Evolutionary conservation across 164 flowering plant species (phyloP), one percentile per base, ranked within the genome.

Genomic region (Liriodendron chinense): DNA sequence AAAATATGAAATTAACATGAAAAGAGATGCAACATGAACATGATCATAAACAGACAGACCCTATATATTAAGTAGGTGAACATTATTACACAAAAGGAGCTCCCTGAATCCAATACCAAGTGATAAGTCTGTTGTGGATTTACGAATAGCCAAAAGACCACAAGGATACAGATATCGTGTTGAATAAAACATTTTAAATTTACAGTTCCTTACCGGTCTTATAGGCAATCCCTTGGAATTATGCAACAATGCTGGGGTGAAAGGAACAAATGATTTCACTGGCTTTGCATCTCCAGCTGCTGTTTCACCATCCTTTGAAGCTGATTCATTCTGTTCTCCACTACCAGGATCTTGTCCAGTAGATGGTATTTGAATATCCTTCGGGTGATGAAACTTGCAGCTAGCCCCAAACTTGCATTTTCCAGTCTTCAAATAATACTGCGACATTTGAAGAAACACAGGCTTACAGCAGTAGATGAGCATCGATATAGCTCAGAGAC

Each of bases 371-470:
- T 79, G 84, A 67, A 91, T 74, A 80, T 90, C 94, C 82, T 87
- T 92, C 72, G 99, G 99, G 82, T 96, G 99, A 84, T 96, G 87
- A 79, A 91, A 96, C 81, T 88, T 96, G 89, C 99, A 96, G 47
- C 81, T 78, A 49, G 77, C 76, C 65, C 98, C 98, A 87, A 88
- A 96, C 81, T 93, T 96, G 76, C 99, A 96, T 73, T 75, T 85
- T 65, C 99, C 97, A 77, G 98, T 93, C 85, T 92, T 96, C 92
- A 91, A 72, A 77, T 96, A 96, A 82, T 86, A 94, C 99, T 96
- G 85, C 75, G 67, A 48, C 64, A 64, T 24, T n/a, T 64, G 67
- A 64, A 64, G 16, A 22, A n/a, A 64, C 24, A 64, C 24, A 24
- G 34, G 62, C 43, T 34, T 34, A 34, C 43, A 34, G 43, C 43